Conservation (phyloP, 177 flowering plant genomes). For the Telopea speciosissima region DNA sequence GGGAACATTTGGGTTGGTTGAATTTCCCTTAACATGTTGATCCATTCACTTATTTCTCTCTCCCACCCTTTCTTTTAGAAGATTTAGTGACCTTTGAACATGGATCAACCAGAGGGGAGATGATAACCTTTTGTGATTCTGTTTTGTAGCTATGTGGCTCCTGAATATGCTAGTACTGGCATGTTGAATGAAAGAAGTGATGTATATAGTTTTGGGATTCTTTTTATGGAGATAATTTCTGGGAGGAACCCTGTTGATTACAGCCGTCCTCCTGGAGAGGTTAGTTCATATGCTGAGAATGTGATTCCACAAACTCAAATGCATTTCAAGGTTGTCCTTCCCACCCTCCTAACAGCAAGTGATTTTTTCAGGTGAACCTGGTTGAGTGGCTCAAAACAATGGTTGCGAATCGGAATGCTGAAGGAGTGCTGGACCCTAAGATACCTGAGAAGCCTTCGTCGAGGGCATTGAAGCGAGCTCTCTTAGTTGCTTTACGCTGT, state of each 20-base stretch:
- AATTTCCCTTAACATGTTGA: not conserved
- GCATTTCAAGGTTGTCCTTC: not conserved
- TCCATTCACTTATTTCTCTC: not conserved
- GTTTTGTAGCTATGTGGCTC: slow-evolving; percentile 62
- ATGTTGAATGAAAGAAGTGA: slow-evolving; percentile 83
- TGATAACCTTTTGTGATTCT: not conserved
- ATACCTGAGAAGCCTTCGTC: slow-evolving; percentile 56
- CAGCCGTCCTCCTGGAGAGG: slow-evolving; percentile 72
- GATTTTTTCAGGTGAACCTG: slow-evolving; percentile 51
- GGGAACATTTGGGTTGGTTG: slow-evolving; percentile 81
- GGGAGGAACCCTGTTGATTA: slow-evolving; percentile 81
- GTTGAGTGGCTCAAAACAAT: slow-evolving; percentile 90
- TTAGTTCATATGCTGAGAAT: slow-evolving; percentile 17
- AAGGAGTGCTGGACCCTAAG: slow-evolving; percentile 66
- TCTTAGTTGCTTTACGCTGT: slow-evolving; percentile 62
- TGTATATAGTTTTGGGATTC: slow-evolving; percentile 78
- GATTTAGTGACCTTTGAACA: not conserved
- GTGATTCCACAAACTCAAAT: not conserved
- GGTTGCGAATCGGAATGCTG: no score
- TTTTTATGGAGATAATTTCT: slow-evolving; percentile 73
- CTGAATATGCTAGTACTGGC: slow-evolving; percentile 84
- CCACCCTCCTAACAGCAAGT: not conserved
- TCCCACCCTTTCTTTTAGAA: not conserved
- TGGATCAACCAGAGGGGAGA: not conserved
- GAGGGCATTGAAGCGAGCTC: slow-evolving; percentile 61